These are phyloP conservation scores for Pisolithus microcarpus DNA, from an alignment of 768 basidiomycete genomes.

Conservation along the genomic window DNA sequence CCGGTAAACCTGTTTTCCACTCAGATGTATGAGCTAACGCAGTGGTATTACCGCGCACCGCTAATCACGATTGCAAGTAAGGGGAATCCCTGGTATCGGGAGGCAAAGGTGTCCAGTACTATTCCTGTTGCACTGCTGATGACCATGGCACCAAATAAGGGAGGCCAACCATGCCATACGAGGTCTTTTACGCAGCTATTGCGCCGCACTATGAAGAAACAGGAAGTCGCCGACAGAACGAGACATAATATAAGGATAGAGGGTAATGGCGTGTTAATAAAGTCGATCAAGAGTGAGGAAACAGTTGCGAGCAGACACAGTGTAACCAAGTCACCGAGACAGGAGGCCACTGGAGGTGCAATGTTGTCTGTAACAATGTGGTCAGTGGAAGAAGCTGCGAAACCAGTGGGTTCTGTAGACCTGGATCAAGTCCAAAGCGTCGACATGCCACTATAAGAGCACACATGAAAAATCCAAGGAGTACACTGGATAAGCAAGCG, in stretches of 20 bases:
- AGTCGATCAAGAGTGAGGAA: conserved; percentile 63
- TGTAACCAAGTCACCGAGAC: conserved; percentile 89
- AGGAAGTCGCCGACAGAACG: conserved; percentile 42
- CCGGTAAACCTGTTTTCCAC: conserved; percentile 58
- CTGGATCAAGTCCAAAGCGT: conserved; percentile 74
- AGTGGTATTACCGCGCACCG: conserved; percentile 38
- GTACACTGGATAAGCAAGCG: conserved; percentile 64
- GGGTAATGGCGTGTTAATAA: conserved; percentile 60
- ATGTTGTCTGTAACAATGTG: conserved; percentile 67
- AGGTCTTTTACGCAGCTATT: conserved; percentile 69
- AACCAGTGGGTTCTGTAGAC: conserved; percentile 31
- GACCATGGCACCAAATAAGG: conserved; percentile 84
- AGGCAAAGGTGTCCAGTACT: conserved; percentile 85
- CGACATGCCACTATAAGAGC: conserved; percentile 72
- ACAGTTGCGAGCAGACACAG: conserved; percentile 72
- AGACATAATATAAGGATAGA: conserved; percentile 45
- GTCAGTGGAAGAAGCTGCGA: background rate
- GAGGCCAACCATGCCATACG: conserved; percentile 81
- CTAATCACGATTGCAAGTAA: conserved; percentile 83
- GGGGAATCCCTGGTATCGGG: conserved; percentile 80
- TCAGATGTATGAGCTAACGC: background rate
- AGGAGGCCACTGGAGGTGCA: conserved; percentile 87
- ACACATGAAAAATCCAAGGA: conserved; percentile 93
- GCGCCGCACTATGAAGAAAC: conserved; percentile 48
- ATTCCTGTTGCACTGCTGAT: conserved; percentile 87